Evolutionary conservation across 202 grass and related monocot genomes (phyloP).

Genomic region (Setaria italica): DNA sequence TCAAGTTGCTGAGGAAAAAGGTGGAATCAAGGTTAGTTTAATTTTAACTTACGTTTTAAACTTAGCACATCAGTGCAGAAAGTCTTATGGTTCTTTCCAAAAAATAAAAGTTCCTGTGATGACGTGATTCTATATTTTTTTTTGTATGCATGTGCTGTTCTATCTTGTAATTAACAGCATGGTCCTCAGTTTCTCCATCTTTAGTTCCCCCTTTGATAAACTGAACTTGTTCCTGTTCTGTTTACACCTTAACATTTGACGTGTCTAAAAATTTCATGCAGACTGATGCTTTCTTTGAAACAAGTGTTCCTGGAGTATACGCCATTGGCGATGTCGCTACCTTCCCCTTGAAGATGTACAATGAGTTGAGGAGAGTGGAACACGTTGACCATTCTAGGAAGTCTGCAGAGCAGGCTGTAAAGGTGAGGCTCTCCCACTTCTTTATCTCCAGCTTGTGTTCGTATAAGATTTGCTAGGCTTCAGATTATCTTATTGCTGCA

Average conservation of each 20-base stretch:
- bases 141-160: not conserved
- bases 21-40: conserved; percentile 93
- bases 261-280: conserved; percentile 44
- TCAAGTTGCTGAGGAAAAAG: conserved; percentile 89
- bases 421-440: conserved; percentile 48
- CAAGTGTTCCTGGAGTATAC: conserved; percentile 81
- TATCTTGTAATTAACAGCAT: not conserved
- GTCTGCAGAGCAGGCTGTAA: conserved; percentile 92
- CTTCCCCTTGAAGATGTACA: conserved; percentile 94
- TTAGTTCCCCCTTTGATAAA: not conserved
- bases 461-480: not conserved
- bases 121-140: not conserved
- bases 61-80: not conserved
- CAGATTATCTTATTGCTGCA: not conserved
- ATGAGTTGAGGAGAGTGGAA: conserved; percentile 83
- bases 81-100: conserved; percentile 1
- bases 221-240: not conserved
- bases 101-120: conserved; percentile 7
- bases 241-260: conserved; percentile 16
- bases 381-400: conserved; percentile 94
- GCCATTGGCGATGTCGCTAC: conserved; percentile 93
- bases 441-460: not conserved
- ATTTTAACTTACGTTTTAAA: conserved; percentile 5
- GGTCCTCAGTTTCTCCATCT: conserved; percentile 10
- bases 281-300: conserved; percentile 89